Percentiles rank a stretch among this genome's conserved stretches.
Conservation (phyloP, 2,329 filamentous ascomycete genomes). For the Trichoderma polysporum region DNA sequence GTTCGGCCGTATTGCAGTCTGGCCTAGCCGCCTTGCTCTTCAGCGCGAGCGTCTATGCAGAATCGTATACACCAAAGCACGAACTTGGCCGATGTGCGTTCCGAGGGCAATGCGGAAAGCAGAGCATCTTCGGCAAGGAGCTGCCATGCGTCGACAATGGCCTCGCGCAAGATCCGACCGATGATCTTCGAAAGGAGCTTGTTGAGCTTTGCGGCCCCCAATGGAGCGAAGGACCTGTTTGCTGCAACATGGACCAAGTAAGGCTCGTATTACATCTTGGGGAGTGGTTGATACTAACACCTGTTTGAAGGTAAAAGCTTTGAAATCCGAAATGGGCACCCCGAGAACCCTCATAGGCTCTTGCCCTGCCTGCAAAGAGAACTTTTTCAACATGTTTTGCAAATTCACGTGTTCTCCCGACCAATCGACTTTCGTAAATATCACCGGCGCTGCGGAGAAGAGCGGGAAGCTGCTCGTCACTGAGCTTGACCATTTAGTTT, state of each 20-base stretch:
- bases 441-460: constrained; percentile 71
- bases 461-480: constrained; percentile 66
- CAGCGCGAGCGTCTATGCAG: constrained; percentile 28
- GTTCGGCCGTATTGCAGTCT: constrained; percentile 28
- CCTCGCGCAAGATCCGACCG: constrained; percentile 70
- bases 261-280: constrained; percentile 17
- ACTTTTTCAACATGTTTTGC: constrained; percentile 98
- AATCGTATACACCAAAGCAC: constrained; percentile 60
- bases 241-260: constrained; percentile 80
- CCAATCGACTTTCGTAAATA: constrained; percentile 92
- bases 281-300: neutral
- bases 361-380: constrained; percentile 95
- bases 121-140: constrained; percentile 84
- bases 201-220: constrained; percentile 82
- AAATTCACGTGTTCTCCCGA: constrained; percentile 98
- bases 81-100: constrained; percentile 88
- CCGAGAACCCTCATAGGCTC: constrained; percentile 87
- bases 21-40: constrained; percentile 35
- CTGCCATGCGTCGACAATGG: constrained; percentile 93
- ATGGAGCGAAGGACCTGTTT: constrained; percentile 82
- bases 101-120: constrained; percentile 86
- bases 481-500: constrained; percentile 86
- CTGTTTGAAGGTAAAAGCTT: constrained; percentile 63
- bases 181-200: constrained; percentile 71
- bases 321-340: constrained; percentile 81